Conservation (phyloP, 1,284 basidiomycete genomes). For the Apiotrichum montevideense region DNA sequence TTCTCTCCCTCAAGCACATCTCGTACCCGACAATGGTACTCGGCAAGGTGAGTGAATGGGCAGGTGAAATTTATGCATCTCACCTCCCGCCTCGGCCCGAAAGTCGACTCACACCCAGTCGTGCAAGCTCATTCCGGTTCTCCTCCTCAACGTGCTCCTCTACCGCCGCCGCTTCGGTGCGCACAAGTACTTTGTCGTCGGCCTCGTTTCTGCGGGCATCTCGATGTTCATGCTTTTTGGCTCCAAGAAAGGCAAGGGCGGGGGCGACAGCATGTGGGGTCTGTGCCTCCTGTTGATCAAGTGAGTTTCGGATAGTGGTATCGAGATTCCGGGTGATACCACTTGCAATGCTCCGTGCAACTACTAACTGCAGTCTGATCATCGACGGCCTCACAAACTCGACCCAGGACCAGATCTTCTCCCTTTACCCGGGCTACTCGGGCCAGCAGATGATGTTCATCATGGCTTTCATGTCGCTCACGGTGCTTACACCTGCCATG, state of each 20-base stretch:
- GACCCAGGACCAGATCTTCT: conserved; percentile 97
- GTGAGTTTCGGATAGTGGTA: conserved; percentile 21
- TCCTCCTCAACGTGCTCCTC: conserved; percentile 53
- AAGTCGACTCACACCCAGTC: conserved; percentile 49
- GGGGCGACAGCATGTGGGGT: conserved; percentile 42
- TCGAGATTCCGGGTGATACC: background rate
- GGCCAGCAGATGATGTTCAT: conserved; percentile 99
- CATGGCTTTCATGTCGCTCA: conserved; percentile 64
- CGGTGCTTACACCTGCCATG: conserved; percentile 60
- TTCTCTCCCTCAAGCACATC: conserved; percentile 88
- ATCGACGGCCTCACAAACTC: conserved; percentile 93
- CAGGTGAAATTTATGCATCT: too few species aligned
- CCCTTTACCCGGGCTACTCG: conserved; percentile 35
- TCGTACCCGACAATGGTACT: conserved; percentile 98
- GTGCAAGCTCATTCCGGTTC: conserved; percentile 71
- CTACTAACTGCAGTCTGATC: conserved; percentile 59
- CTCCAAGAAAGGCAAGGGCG: conserved; percentile 36
- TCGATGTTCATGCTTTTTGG: conserved; percentile 86
- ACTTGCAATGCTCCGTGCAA: background rate
- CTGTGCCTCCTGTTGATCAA: conserved; percentile 38
- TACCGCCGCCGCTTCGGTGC: conserved; percentile 84
- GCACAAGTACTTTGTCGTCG: conserved; percentile 90
- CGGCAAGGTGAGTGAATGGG: conserved; percentile 57
- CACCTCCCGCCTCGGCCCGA: too few species aligned
- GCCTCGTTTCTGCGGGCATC: conserved; percentile 87